Evolutionary conservation across 352 stramenopile species (phyloP).

Genomic region (Globisporangium viniferum): DNA sequence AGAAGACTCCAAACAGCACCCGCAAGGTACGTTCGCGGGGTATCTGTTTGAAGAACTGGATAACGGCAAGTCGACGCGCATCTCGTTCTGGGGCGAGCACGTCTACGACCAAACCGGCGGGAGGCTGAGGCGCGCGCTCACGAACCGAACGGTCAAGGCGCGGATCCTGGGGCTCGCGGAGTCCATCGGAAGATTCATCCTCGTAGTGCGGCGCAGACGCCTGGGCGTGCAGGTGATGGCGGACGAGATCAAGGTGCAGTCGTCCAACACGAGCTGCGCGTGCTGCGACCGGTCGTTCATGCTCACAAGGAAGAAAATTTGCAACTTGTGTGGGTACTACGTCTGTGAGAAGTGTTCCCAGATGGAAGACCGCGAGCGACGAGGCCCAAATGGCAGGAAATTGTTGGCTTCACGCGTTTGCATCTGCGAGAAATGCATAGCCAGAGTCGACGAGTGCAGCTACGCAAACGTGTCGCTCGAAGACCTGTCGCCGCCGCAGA

Average conservation of each 20-base stretch:
- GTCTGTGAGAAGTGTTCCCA: conserved; percentile 15
- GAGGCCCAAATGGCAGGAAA: background rate
- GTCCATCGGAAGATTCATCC: conserved; percentile 6
- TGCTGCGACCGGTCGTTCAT: conserved; percentile 14
- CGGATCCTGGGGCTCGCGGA: conserved; percentile 3
- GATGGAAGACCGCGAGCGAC: conserved; percentile 13
- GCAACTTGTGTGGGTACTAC: conserved; percentile 17
- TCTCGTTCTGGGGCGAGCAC: conserved; percentile 43
- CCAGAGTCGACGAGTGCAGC: conserved; percentile 8
- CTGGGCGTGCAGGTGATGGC: conserved; percentile 14
- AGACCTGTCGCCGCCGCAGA: conserved; percentile 2
- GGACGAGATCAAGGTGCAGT: conserved; percentile 11
- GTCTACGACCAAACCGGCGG: background rate
- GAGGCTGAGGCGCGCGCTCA: background rate
- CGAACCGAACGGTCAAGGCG: background rate
- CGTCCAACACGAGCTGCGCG: conserved; percentile 13
- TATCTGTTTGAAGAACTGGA: conserved; percentile 44
- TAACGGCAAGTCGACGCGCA: conserved; percentile 26
- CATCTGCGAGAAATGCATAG: conserved; percentile 14
- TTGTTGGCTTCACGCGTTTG: background rate
- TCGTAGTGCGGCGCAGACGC: conserved; percentile 9
- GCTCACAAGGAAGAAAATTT: conserved; percentile 6
- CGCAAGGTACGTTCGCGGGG: conserved; percentile 14
- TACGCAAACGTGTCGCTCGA: conserved; percentile 6
- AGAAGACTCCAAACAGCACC: background rate